Percentiles rank a stretch among this genome's conserved stretches.
Evolutionary conservation across 768 basidiomycete species (phyloP).

Genomic region (Boletus pseudo-olivaceus): DNA sequence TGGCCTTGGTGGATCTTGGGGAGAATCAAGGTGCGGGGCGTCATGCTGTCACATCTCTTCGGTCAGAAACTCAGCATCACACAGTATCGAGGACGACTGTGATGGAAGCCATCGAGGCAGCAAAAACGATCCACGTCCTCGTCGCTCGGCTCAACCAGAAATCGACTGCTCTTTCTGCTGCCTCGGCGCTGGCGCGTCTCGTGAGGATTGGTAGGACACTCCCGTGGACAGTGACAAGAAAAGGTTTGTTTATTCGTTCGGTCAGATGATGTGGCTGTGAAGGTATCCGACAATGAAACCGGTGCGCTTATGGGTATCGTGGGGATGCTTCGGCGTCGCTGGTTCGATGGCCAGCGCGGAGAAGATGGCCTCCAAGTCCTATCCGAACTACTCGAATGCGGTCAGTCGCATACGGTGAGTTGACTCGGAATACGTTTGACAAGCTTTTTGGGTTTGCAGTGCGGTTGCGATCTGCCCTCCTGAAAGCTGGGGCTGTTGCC

Average conservation of each 20-base stretch:
- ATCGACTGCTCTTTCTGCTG: slow-evolving; percentile 20
- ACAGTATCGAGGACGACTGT: neutral
- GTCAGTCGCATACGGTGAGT: slow-evolving; percentile 6
- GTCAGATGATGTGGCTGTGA: slow-evolving; percentile 17
- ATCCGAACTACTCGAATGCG: slow-evolving; percentile 15
- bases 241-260: neutral
- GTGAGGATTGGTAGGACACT: slow-evolving; percentile 17
- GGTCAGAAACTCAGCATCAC: neutral
- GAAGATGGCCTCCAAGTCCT: slow-evolving; percentile 26
- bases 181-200: slow-evolving; percentile 15
- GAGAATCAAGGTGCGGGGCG: neutral
- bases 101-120: slow-evolving; percentile 11
- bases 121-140: slow-evolving; percentile 14
- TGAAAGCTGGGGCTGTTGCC: slow-evolving; percentile 13
- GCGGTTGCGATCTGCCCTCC: slow-evolving; percentile 11
- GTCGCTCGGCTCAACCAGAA: slow-evolving; percentile 15
- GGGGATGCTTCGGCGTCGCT: slow-evolving; percentile 22
- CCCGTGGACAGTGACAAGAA: neutral
- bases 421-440: neutral
- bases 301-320: slow-evolving; percentile 9
- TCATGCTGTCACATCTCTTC: neutral
- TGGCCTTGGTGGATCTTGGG: slow-evolving; percentile 17
- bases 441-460: slow-evolving; percentile 4
- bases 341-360: slow-evolving; percentile 28
- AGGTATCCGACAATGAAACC: slow-evolving; percentile 2